Conservation (phyloP, 352 stramenopile genomes). For the Phytophthora sp. region DNA sequence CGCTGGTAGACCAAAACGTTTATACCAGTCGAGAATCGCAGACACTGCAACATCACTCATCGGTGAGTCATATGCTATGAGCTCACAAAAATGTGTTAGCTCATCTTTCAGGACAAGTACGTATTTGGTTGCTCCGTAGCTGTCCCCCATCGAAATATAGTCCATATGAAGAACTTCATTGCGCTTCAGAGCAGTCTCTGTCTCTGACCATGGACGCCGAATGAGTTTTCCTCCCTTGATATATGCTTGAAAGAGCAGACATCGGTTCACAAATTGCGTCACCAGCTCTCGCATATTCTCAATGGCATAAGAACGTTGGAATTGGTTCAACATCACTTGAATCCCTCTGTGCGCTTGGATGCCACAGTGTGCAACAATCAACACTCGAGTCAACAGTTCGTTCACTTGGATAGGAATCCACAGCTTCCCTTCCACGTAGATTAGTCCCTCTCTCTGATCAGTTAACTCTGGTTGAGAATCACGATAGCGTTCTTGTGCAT, state of each 20-base stretch:
- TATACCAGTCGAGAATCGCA: conserved; percentile 8
- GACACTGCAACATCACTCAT: conserved; percentile 9
- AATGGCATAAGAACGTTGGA: neutral
- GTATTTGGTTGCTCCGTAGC: conserved; percentile 6
- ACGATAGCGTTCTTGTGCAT: neutral
- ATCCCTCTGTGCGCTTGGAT: neutral
- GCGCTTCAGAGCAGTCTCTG: neutral
- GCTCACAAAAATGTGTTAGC: conserved; percentile 1
- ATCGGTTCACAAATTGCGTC: neutral
- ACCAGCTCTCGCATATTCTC: neutral
- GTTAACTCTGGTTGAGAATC: neutral
- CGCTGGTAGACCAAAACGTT: neutral
- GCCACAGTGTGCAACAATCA: conserved; percentile 7
- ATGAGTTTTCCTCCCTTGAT: neutral
- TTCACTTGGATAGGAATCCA: conserved; percentile 1
- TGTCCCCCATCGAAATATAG: conserved; percentile 9
- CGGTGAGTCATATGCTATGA: conserved; percentile 4
- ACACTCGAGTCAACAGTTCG: neutral
- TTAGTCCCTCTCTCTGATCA: neutral
- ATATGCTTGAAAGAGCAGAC: conserved; percentile 2
- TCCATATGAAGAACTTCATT: conserved; percentile 15
- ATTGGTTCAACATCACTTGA: neutral
- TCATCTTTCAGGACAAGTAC: conserved; percentile 15
- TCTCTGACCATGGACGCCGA: conserved; percentile 2
- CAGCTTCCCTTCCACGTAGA: neutral